phyloP scores from a whole-genome alignment of 1,284 basidiomycete species.

The Singerocomus rubriflavus region DNA sequence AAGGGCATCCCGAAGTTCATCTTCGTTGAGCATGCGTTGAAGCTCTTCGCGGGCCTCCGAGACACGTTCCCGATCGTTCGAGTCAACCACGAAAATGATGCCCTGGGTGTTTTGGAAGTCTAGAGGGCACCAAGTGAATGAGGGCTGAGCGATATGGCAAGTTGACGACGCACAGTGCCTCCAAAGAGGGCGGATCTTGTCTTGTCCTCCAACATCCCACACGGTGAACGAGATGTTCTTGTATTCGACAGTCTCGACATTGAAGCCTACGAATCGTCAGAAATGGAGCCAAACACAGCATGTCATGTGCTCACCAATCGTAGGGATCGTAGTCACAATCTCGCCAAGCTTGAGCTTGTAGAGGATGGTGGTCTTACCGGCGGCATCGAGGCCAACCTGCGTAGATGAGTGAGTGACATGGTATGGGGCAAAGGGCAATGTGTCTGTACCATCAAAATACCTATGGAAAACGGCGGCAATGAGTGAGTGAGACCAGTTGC shows the following conservation, averaged over 20 bases:
- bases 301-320: conserved; percentile 75
- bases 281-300: conserved; percentile 9
- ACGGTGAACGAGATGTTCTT: conserved; percentile 92
- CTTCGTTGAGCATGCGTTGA: conserved; percentile 99
- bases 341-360: conserved; percentile 99
- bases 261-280: conserved; percentile 73
- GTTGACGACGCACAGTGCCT: conserved; percentile 82
- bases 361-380: conserved; percentile 97
- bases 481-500: conserved; percentile 28
- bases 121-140: conserved; percentile 35
- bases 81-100: conserved; percentile 99
- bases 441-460: conserved; percentile 67
- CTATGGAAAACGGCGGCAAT: conserved; percentile 45
- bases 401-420: conserved; percentile 3
- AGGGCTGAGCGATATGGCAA: conserved; percentile 23
- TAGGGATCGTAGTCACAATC: conserved; percentile 99
- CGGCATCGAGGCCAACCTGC: conserved; percentile 95
- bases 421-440: conserved; percentile 12
- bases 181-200: conserved; percentile 91
- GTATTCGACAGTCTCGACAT: conserved; percentile 95
- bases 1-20: conserved; percentile 97
- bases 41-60: conserved; percentile 99
- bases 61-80: conserved; percentile 99
- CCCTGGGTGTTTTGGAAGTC: conserved; percentile 99
- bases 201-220: conserved; percentile 88